Percentiles rank a stretch among this genome's conserved stretches.
Conservation (phyloP, 345 rosid genomes). For the Aquilaria sinensis region DNA sequence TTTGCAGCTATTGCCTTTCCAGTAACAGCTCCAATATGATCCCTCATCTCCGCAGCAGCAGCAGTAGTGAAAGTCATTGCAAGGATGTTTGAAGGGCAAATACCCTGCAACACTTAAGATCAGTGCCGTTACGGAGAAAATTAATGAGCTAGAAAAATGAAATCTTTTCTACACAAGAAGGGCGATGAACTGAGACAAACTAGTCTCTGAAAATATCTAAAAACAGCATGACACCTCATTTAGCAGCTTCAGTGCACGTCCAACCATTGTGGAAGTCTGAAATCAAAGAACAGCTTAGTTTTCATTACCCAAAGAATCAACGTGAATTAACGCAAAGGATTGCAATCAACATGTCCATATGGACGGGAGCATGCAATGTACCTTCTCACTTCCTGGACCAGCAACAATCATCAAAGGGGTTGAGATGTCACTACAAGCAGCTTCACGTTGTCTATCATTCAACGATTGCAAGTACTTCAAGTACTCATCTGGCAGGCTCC, state of each 20-base stretch:
- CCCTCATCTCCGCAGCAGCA: conserved; percentile 94
- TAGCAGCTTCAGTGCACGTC: conserved; percentile 67
- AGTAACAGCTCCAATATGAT: conserved; percentile 37
- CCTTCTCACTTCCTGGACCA: conserved; percentile 46
- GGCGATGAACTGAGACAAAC: background rate
- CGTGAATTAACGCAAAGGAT: conserved; percentile 1
- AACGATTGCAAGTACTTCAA: conserved; percentile 55
- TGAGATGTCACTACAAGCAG: conserved; percentile 27
- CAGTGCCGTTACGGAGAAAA: too few relatives aligned
- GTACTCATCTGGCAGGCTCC: conserved; percentile 53
- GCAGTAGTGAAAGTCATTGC: conserved; percentile 99
- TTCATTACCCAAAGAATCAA: conserved; percentile 3
- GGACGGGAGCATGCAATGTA: conserved; percentile 12
- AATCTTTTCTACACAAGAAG: background rate
- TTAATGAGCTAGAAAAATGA: too few relatives aligned
- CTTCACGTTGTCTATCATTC: conserved; percentile 77
- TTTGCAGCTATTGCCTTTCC: too few relatives aligned
- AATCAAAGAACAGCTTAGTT: background rate
- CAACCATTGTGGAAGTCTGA: conserved; percentile 87
- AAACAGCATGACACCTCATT: conserved; percentile 45
- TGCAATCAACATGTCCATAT: background rate
- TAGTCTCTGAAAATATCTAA: background rate
- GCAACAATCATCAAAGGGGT: too few relatives aligned
- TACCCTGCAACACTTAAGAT: conserved; percentile 38
- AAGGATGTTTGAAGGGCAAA: conserved; percentile 72